Percentiles rank a stretch among this genome's conserved stretches.
phyloP scores from a whole-genome alignment of 106 monocot genomes.

The Acorus calamus region DNA sequence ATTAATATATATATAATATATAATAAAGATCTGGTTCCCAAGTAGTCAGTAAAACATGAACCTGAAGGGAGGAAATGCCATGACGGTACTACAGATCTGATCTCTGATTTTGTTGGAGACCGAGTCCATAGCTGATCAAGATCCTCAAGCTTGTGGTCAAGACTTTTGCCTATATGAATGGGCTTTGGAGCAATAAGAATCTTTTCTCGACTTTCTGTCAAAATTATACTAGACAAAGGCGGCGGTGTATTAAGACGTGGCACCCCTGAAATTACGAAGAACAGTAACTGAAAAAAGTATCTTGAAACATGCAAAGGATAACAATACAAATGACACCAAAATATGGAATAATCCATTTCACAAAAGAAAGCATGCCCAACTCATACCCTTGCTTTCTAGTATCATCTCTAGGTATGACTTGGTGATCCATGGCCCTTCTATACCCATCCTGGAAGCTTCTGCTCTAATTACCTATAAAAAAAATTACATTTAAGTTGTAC shows the following conservation, averaged over 20 bases:
- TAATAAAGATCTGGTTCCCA: background rate
- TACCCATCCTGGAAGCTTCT: slow-evolving; percentile 65
- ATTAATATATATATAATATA: background rate
- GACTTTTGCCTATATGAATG: slow-evolving; percentile 40
- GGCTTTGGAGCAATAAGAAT: slow-evolving; percentile 52
- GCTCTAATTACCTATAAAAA: slow-evolving; percentile 47
- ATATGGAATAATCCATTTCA: background rate
- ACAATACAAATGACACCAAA: background rate
- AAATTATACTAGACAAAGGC: slow-evolving; percentile 41
- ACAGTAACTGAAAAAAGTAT: too few relatives aligned
- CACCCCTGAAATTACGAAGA: slow-evolving; percentile 37
- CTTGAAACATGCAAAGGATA: background rate
- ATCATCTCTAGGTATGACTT: slow-evolving; percentile 99
- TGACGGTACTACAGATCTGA: slow-evolving; percentile 50
- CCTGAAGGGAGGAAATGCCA: slow-evolving; percentile 76
- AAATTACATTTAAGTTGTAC: background rate
- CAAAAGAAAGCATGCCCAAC: background rate
- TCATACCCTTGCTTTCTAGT: slow-evolving; percentile 78
- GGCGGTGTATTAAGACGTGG: slow-evolving; percentile 96
- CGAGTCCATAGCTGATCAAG: slow-evolving; percentile 86
- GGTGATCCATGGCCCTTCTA: slow-evolving; percentile 84
- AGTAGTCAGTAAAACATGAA: slow-evolving; percentile 14
- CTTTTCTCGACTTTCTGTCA: slow-evolving; percentile 49
- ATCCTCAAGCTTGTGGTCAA: slow-evolving; percentile 51
- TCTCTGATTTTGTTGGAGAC: slow-evolving; percentile 81